These are phyloP conservation scores for Tetrahymena malaccensis DNA, from an alignment of 73 alveolate genomes.

Conservation along the genomic window DNA sequence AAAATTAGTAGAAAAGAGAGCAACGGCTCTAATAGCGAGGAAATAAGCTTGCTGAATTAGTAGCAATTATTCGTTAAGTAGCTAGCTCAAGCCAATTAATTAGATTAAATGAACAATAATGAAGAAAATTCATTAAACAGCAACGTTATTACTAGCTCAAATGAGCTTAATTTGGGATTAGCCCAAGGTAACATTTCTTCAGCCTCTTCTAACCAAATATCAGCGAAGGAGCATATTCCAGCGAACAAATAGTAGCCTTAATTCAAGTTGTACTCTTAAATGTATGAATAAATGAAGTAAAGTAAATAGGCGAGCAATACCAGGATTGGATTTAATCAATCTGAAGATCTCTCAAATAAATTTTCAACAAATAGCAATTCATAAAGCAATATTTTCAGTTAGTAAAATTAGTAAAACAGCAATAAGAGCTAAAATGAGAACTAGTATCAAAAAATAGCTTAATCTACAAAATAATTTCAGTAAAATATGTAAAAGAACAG, in stretches of 20 bases:
- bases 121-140: not conserved
- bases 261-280: not conserved
- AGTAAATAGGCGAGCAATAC: not conserved
- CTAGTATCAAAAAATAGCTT: not conserved
- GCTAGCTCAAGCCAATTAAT: not conserved
- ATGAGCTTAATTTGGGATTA: not conserved
- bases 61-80: not conserved
- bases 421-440: not conserved
- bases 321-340: not conserved
- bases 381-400: not conserved
- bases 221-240: not conserved
- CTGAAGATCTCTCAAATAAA: not conserved
- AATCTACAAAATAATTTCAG: not conserved
- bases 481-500: not conserved
- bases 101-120: not conserved
- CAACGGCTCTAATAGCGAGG: not conserved
- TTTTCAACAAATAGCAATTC: not conserved
- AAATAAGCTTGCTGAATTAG: not conserved
- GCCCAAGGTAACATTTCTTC: not conserved
- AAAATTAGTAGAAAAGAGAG: not conserved
- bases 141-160: not conserved
- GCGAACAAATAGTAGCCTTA: not conserved
- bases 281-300: not conserved
- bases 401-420: not conserved
- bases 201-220: not conserved